These are phyloP conservation scores for Phalaenopsis aphrodite DNA, from an alignment of 106 monocot genomes.

Conservation along the genomic window DNA sequence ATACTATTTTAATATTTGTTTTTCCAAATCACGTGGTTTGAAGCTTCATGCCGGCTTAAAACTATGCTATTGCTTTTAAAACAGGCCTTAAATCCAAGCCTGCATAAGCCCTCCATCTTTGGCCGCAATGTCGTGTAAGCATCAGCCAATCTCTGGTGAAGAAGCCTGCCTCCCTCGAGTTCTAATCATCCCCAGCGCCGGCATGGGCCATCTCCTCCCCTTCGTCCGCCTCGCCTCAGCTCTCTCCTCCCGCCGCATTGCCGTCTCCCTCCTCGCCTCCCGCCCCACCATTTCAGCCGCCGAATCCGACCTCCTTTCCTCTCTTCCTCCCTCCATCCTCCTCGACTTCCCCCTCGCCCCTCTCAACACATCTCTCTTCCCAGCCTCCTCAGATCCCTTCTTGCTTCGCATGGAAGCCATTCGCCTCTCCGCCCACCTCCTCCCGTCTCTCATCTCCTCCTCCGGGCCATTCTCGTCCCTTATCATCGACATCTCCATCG, in stretches of 20 bases:
- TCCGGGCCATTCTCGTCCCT: conserved; percentile 13
- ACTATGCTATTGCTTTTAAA: no score
- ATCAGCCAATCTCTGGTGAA: no score
- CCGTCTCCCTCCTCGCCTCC: conserved; percentile 26
- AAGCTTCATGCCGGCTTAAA: no score
- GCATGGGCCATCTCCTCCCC: conserved; percentile 60
- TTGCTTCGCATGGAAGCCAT: conserved; percentile 35
- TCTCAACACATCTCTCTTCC: conserved; percentile 12
- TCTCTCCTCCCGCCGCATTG: conserved; percentile 22
- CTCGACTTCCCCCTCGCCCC: conserved; percentile 28
- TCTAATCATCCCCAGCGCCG: conserved; percentile 42
- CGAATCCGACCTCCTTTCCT: conserved; percentile 32
- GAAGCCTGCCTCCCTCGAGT: neutral
- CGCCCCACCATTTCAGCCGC: conserved; percentile 34
- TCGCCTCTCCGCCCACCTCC: conserved; percentile 31
- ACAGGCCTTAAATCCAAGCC: no score
- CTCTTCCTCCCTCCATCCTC: conserved; percentile 23
- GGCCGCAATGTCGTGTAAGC: no score
- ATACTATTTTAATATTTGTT: no score
- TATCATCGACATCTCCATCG: conserved; percentile 25
- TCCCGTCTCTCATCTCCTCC: conserved; percentile 20
- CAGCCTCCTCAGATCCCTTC: conserved; percentile 36
- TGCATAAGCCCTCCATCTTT: no score
- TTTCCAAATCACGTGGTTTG: no score
- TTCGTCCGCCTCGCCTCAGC: conserved; percentile 33